phyloP scores from a whole-genome alignment of 2,329 filamentous ascomycete species.

The Aureobasidium sp. region DNA sequence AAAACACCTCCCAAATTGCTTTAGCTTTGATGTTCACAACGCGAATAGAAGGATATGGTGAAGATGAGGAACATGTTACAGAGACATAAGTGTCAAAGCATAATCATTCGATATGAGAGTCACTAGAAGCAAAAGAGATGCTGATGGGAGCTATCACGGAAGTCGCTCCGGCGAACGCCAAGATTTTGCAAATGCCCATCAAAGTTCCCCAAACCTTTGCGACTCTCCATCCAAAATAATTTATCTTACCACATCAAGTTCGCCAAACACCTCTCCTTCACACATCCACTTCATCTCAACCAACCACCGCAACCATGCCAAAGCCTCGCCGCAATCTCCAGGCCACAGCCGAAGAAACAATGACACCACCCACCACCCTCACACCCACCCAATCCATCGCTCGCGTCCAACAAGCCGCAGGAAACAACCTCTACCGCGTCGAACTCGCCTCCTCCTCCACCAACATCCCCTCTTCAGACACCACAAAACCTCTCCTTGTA shows the following conservation, averaged over 20 bases:
- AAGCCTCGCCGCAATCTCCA: constrained; percentile 81
- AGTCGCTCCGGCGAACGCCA: too few species aligned
- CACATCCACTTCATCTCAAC: not conserved
- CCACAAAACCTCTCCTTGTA: constrained; percentile 72
- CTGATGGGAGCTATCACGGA: too few species aligned
- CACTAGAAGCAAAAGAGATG: too few species aligned
- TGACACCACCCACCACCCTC: constrained; percentile 64
- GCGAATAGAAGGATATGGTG: too few species aligned
- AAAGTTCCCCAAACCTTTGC: too few species aligned
- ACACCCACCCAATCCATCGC: constrained; percentile 69
- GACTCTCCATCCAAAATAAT: too few species aligned
- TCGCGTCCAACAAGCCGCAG: constrained; percentile 82
- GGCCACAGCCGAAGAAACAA: constrained; percentile 79
- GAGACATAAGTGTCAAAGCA: too few species aligned
- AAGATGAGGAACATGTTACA: too few species aligned
- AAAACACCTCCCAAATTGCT: not conserved
- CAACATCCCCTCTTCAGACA: constrained; percentile 54
- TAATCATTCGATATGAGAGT: too few species aligned
- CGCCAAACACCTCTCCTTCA: too few species aligned
- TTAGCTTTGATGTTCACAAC: not conserved
- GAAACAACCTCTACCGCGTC: constrained; percentile 90
- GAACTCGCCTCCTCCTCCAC: constrained; percentile 53
- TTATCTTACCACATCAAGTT: too few species aligned
- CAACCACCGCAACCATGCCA: constrained; percentile 58
- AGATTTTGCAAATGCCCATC: too few species aligned